Conservation (phyloP, 768 basidiomycete genomes). For the Auricularia sp. region DNA sequence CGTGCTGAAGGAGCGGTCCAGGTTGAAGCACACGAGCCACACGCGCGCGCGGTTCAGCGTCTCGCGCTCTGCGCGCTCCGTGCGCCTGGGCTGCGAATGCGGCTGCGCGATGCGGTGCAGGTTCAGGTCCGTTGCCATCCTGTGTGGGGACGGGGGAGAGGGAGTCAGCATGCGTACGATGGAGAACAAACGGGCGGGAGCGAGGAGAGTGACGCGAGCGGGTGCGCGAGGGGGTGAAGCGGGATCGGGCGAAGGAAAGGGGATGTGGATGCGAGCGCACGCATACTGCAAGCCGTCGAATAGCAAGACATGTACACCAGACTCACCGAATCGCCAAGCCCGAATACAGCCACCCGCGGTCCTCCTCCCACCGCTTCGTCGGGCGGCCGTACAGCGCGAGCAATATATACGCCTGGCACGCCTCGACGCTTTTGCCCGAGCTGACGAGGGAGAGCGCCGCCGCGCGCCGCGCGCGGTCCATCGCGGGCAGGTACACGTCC, state of each 20-base stretch:
- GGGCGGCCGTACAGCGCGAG: slow-evolving; percentile 26
- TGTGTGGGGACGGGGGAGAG: slow-evolving; percentile 28
- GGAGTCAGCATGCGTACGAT: no score
- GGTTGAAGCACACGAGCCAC: slow-evolving; percentile 87
- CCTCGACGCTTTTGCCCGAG: slow-evolving; percentile 7
- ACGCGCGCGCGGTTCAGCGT: slow-evolving; percentile 63
- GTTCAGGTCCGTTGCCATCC: slow-evolving; percentile 83
- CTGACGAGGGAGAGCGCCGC: slow-evolving; percentile 4
- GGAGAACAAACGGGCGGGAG: no score
- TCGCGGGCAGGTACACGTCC: slow-evolving; percentile 5
- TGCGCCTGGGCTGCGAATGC: background rate
- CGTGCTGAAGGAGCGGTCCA: slow-evolving; percentile 80
- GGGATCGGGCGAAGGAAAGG: no score
- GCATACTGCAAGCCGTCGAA: no score
- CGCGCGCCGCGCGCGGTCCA: slow-evolving; percentile 4
- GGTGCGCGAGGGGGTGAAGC: no score
- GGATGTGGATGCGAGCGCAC: no score
- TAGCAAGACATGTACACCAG: no score
- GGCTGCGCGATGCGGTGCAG: slow-evolving; percentile 42
- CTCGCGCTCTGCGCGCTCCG: slow-evolving; percentile 78
- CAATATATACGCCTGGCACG: slow-evolving; percentile 9
- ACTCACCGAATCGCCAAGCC: slow-evolving; percentile 77
- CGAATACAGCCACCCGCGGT: slow-evolving; percentile 82
- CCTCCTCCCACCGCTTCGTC: slow-evolving; percentile 76
- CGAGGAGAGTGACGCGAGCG: no score